Evolutionary conservation across 345 rosid species (phyloP), one percentile per base, ranked within the genome.

Genomic region (Aegle marmelos): DNA sequence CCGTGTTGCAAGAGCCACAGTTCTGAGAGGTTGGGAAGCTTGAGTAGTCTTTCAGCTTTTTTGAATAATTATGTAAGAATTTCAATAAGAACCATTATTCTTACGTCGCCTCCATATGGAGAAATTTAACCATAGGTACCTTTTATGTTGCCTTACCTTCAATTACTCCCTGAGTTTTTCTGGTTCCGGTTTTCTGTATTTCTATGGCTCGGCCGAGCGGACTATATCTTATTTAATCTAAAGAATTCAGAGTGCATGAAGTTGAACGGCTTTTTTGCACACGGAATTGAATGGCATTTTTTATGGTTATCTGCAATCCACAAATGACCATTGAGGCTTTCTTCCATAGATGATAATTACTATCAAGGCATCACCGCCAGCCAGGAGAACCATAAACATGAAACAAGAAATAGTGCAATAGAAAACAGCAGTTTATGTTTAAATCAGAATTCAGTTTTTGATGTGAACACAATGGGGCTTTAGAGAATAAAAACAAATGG

Each of bases 1-100:
- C 83, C 97, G 99, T 0, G 99, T 96, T 0, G 98, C 97, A 1
- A 88, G 91, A 75, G 98, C 99, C 1, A 96, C 99, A 1, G 83
- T 86, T 69, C 94, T 94, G 31, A 79, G 97, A 73, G 99, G 99
- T 14, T 96, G 97, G 99, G 99, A 86, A 83, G 94, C 98, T 59
- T 95, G 60, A 90, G 78, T 68, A 65, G 62, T 21, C 16, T 14
- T 53, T 21, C n/a, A 33, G 54, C 68, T 56, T 31, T 72, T 75
- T 14, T 74, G 28, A 74, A 87, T 83, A 80, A 86, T 72, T 36
- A 59, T 50, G 37, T 30, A 25, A 48, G 61, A 45, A 45, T 64
- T 53, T 64, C 64, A 31, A 9, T 19, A 9, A 70, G 68, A 68
- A 65, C 68, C 74, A 57, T 77, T 0, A 54, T 75, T 73, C 70